Conservation (phyloP, 257 asterid genomes). For the Thymus mandschuricus region DNA sequence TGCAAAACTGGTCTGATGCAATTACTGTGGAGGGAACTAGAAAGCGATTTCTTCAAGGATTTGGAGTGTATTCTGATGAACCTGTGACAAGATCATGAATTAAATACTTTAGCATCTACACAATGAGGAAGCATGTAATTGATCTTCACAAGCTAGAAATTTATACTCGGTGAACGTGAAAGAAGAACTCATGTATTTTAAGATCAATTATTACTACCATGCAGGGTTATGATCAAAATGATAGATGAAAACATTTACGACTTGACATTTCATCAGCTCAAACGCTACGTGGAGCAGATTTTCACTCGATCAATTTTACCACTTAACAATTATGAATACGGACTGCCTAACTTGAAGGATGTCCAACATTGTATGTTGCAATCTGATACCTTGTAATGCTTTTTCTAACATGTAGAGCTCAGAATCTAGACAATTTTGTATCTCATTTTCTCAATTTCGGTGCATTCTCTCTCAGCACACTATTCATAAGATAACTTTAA, state of each 20-base stretch:
- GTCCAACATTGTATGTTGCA: not conserved
- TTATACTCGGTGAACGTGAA: not conserved
- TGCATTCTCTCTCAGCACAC: slow-evolving; percentile 15
- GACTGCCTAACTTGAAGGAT: not conserved
- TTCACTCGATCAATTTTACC: not conserved
- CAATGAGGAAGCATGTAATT: slow-evolving; percentile 19
- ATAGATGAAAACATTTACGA: not conserved
- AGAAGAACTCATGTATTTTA: slow-evolving; percentile 8
- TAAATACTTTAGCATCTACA: slow-evolving; percentile 28
- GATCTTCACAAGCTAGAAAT: slow-evolving; percentile 22
- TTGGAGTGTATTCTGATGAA: slow-evolving; percentile 93
- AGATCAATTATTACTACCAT: slow-evolving; percentile 11
- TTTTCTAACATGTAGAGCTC: slow-evolving; percentile 8
- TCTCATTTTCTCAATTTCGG: not conserved
- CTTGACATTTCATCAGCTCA: slow-evolving; percentile 2
- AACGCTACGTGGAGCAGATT: not conserved
- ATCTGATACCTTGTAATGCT: slow-evolving; percentile 7
- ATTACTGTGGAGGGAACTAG: slow-evolving; percentile 39
- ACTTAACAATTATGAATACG: slow-evolving; percentile 11
- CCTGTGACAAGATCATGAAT: slow-evolving; percentile 54
- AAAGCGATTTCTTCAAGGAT: slow-evolving; percentile 95
- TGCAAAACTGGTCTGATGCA: slow-evolving; percentile 23
- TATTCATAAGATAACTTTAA: not conserved
- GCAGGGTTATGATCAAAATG: slow-evolving; percentile 5
- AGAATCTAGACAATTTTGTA: slow-evolving; percentile 1